Conservation (phyloP, 2,329 filamentous ascomycete species). For the Fusarium keratoplasticum region DNA sequence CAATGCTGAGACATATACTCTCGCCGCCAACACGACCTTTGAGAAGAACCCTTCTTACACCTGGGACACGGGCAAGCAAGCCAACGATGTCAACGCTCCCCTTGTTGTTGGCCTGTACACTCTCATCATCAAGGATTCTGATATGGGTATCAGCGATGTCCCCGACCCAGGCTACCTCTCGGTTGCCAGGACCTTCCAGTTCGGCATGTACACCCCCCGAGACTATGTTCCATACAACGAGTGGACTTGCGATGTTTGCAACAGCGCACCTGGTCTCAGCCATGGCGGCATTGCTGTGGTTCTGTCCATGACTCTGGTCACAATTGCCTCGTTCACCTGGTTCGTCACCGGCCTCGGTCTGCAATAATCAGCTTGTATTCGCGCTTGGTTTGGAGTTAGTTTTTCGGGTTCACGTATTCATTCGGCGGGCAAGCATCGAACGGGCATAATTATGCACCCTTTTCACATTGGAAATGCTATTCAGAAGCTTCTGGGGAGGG, state of each 20-base stretch:
- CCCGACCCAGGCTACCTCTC: slow-evolving; percentile 68
- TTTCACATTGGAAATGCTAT: slow-evolving; percentile 31
- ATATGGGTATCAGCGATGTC: slow-evolving; percentile 60
- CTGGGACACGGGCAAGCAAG: slow-evolving; percentile 69
- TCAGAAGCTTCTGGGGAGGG: slow-evolving; percentile 28
- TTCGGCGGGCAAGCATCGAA: slow-evolving; percentile 40
- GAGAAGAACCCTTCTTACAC: slow-evolving; percentile 61
- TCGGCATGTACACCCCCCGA: slow-evolving; percentile 68
- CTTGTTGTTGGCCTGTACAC: slow-evolving; percentile 69
- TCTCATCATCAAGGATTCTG: slow-evolving; percentile 71
- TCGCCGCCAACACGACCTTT: slow-evolving; percentile 73
- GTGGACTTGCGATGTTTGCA: slow-evolving; percentile 70
- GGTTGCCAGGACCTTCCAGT: slow-evolving; percentile 60
- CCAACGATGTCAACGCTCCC: slow-evolving; percentile 57
- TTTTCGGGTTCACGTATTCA: slow-evolving; percentile 17
- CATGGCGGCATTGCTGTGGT: slow-evolving; percentile 62
- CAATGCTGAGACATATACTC: slow-evolving; percentile 66
- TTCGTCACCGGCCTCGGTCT: slow-evolving; percentile 66
- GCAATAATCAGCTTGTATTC: slow-evolving; percentile 36
- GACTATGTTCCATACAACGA: slow-evolving; percentile 63
- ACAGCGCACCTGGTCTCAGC: slow-evolving; percentile 62
- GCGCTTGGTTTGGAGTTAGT: slow-evolving; percentile 27
- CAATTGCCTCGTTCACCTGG: slow-evolving; percentile 72
- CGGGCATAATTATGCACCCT: slow-evolving; percentile 23
- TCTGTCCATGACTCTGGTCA: slow-evolving; percentile 65